Evolutionary conservation across 1,284 basidiomycete genomes (phyloP), one percentile per base, ranked within the genome.

Genomic region (Abortiporus biennis): DNA sequence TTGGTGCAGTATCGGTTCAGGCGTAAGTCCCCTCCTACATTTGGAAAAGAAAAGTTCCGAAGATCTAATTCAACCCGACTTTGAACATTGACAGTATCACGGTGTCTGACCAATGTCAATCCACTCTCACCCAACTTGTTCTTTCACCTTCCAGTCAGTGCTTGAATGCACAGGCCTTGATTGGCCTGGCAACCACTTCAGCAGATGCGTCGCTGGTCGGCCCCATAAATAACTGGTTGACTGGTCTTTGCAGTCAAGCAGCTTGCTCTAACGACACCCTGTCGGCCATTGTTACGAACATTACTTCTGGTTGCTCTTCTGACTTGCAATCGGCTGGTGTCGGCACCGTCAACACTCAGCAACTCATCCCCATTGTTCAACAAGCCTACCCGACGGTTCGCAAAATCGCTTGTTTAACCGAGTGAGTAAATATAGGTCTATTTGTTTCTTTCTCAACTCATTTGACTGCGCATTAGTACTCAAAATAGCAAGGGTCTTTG

Each of bases 221-320:
- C 2, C 68, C 74, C 5, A 51, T 85, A 45, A 65, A 80, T 58
- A 67, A 36, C 29, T 84, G 80, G 82, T 58, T 85, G 42, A 66
- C 61, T 1, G 71, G 69, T 24, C 24, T 80, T 39, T 87, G 84
- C 58, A 48, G 64, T 22, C 64, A 67, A 36, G 57, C 65, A 2
- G 58, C 74, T n/a, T 86, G 83, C 60, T 70, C 62, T 46, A 80
- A 84, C 51, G 58, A 60, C 22, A 74, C 74, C 3, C 64, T 77
- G n/a, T 57, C 69, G 12, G 52, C 62, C 6, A 60, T 83, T 25
- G 67, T 71, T 4, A 54, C 62, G 34, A 76, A 69, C 47, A 46
- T 79, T 36, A 72, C 73, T 1, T 51, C 54, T 13, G 79, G 78
- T 15, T 85, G 82, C 57, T 52, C 65, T 13, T 55, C 55, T 24